Percentiles rank a stretch among this genome's conserved stretches.
Evolutionary conservation across 179 eudicot species (phyloP).

Genomic region (Carnegiea gigantea): DNA sequence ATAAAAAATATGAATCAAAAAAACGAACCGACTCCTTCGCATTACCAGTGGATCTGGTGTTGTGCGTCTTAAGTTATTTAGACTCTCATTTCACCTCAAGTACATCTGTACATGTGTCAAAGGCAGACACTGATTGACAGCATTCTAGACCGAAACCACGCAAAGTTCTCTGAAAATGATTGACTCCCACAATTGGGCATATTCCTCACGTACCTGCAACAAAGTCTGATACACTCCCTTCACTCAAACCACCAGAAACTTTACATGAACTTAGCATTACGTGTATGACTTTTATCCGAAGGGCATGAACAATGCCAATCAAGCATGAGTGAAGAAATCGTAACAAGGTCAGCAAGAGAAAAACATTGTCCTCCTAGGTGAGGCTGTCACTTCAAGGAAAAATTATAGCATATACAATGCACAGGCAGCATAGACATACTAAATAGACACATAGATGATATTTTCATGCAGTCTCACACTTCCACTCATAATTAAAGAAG

Average conservation of each 20-base stretch:
- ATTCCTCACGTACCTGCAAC: neutral
- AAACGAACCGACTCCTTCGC: neutral
- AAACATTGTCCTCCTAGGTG: neutral
- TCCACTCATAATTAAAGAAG: neutral
- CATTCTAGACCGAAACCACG: neutral
- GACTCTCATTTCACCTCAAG: neutral
- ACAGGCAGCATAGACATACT: neutral
- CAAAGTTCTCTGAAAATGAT: neutral
- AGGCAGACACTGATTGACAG: neutral
- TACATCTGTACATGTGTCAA: neutral
- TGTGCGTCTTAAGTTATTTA: neutral
- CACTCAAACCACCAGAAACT: neutral
- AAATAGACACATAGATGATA: neutral
- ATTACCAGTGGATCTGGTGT: neutral
- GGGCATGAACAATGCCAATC: neutral
- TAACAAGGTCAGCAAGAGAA: neutral
- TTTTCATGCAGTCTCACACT: neutral
- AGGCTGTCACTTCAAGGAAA: neutral
- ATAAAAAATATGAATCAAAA: neutral
- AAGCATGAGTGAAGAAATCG: neutral
- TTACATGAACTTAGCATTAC: no score
- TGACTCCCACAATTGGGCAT: neutral
- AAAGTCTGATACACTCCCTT: neutral
- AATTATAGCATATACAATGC: neutral
- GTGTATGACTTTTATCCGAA: neutral